Conservation (phyloP, 2,329 filamentous ascomycete species). For the Rutstroemia sp. region DNA sequence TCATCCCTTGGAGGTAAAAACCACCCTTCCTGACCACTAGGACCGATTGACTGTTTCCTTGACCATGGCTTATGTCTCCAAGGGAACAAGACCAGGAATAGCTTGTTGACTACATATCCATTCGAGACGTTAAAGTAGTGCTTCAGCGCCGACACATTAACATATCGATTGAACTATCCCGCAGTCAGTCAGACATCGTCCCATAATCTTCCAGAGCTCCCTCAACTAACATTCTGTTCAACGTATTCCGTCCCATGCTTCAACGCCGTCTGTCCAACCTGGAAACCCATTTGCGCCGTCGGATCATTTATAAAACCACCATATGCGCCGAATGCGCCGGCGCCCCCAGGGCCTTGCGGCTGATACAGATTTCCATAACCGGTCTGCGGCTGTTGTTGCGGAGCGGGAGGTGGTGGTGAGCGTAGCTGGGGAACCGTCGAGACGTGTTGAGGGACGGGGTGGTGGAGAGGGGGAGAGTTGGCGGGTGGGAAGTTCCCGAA, state of each 20-base stretch:
- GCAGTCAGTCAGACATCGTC: conserved; percentile 11
- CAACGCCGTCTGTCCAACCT: conserved; percentile 87
- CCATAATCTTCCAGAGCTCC: not conserved
- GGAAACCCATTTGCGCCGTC: conserved; percentile 87
- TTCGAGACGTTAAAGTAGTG: conserved; percentile 99
- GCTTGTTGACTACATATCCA: conserved; percentile 88
- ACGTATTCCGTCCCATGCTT: conserved; percentile 89
- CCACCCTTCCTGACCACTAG: conserved; percentile 62
- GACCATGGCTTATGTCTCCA: conserved; percentile 98
- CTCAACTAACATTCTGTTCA: conserved; percentile 72
- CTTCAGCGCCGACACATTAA: conserved; percentile 88
- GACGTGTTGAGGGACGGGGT: conserved; percentile 96
- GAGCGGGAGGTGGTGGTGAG: conserved; percentile 77
- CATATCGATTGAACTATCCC: conserved; percentile 64
- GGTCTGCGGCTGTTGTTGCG: conserved; percentile 56
- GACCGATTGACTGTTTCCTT: conserved; percentile 70
- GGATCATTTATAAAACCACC: conserved; percentile 95
- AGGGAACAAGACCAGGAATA: conserved; percentile 89
- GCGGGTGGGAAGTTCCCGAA: conserved; percentile 65
- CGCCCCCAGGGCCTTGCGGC: conserved; percentile 41
- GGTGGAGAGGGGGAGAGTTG: conserved; percentile 85
- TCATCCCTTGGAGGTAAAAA: conserved; percentile 92
- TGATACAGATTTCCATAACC: conserved; percentile 70
- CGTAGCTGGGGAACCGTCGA: conserved; percentile 95
- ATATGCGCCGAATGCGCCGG: conserved; percentile 61